Conservation (phyloP, 164 flowering plant species). For the Chimonanthus salicifolius region DNA sequence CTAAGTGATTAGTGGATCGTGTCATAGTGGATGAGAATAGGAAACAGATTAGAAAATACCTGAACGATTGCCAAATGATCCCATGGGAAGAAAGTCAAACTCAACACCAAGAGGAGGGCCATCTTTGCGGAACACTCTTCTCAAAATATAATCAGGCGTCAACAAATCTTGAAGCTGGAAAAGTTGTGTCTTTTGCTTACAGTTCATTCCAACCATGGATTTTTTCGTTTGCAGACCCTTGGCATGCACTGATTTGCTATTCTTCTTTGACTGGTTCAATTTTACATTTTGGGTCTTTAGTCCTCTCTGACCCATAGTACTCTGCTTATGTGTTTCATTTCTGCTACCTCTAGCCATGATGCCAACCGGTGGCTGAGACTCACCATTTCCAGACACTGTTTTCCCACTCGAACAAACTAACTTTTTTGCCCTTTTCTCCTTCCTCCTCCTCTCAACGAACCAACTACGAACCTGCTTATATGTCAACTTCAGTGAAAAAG, state of each 20-base stretch:
- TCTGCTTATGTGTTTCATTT: slow-evolving; percentile 9
- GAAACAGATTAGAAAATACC: slow-evolving; percentile 23
- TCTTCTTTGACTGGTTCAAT: slow-evolving; percentile 1
- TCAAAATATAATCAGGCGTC: slow-evolving; percentile 47
- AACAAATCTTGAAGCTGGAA: slow-evolving; percentile 42
- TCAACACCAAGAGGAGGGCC: slow-evolving; percentile 81
- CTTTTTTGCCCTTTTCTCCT: slow-evolving; percentile 30
- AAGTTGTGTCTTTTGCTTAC: slow-evolving; percentile 15
- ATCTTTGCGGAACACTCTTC: slow-evolving; percentile 71
- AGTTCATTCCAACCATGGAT: slow-evolving; percentile 7
- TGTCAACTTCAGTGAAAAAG: slow-evolving; percentile 40
- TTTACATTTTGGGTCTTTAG: slow-evolving; percentile 3
- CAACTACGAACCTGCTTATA: slow-evolving; percentile 55
- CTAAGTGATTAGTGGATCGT: neutral
- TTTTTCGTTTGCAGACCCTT: neutral
- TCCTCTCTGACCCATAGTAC: slow-evolving; percentile 6
- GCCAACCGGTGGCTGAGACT: neutral
- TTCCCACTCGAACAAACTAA: slow-evolving; percentile 11
- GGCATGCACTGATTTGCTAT: neutral
- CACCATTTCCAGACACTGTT: slow-evolving; percentile 4
- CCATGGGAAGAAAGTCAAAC: slow-evolving; percentile 60
- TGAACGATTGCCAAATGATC: slow-evolving; percentile 22
- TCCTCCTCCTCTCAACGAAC: slow-evolving; percentile 60
- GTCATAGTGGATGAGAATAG: neutral
- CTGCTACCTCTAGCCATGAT: slow-evolving; percentile 4